Evolutionary conservation across 2,329 filamentous ascomycete species (phyloP).

Genomic region (Claviceps africana): DNA sequence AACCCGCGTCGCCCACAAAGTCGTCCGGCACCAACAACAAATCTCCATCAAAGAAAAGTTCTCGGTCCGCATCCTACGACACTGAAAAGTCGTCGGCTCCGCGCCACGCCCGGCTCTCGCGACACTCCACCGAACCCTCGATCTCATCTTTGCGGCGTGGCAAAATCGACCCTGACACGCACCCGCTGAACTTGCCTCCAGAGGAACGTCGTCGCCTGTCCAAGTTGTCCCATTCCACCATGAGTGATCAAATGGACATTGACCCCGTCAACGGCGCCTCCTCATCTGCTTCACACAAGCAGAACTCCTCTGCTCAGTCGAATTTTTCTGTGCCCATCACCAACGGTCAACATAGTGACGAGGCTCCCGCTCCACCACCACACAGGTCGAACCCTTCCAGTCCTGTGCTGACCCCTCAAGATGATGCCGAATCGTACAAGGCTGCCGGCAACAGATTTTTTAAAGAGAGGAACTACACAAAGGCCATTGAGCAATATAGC

Average conservation of each 20-base stretch:
- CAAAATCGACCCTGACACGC: slow-evolving; percentile 54
- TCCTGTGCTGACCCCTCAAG: slow-evolving; percentile 38
- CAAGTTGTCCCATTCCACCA: slow-evolving; percentile 43
- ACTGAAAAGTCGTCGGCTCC: slow-evolving; percentile 9
- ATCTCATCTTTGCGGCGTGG: slow-evolving; percentile 33
- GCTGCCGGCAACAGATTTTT: slow-evolving; percentile 90
- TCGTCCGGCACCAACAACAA: slow-evolving; percentile 19
- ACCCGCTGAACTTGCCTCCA: slow-evolving; percentile 80
- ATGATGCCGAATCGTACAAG: slow-evolving; percentile 87
- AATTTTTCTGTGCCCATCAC: slow-evolving; percentile 41
- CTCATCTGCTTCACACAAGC: slow-evolving; percentile 32
- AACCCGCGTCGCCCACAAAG: slow-evolving; percentile 25
- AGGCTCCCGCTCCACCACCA: slow-evolving; percentile 53
- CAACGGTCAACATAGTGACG: slow-evolving; percentile 28
- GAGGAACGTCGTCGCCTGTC: slow-evolving; percentile 73
- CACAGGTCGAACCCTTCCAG: slow-evolving; percentile 52
- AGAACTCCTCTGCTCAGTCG: slow-evolving; percentile 25
- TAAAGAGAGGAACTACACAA: slow-evolving; percentile 80
- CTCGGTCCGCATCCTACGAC: slow-evolving; percentile 17
- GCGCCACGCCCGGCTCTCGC: slow-evolving; percentile 30
- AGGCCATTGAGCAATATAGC: slow-evolving; percentile 84
- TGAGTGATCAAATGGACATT: slow-evolving; percentile 61
- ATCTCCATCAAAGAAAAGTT: slow-evolving; percentile 16
- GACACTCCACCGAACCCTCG: slow-evolving; percentile 34
- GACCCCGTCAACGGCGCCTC: slow-evolving; percentile 43